Base-by-base conservation (phyloP, 2,329 filamentous ascomycete genomes). In the Magnaporthiopsis rhizophila region DNA sequence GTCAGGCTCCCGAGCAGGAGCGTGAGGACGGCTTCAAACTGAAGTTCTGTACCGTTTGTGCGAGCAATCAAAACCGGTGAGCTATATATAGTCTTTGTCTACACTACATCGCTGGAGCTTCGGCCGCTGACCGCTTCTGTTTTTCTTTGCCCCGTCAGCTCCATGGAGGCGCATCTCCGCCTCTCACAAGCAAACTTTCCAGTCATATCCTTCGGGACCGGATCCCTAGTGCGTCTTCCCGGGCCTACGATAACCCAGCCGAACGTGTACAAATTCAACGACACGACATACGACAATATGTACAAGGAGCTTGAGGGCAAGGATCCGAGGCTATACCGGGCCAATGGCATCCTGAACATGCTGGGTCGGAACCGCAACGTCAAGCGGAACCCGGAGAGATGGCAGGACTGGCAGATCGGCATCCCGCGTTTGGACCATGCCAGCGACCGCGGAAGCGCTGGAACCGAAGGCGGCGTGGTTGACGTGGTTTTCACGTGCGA, bases 111-210 rank as follows among this genome's bases (percentile, higher is more conserved):
- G 38, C 38, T 24, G 45, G 18, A 53, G 45, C 21, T 53, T 53
- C 45, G 21, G 45, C 21, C 45, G n/a, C 45, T 53, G 21, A 53
- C 21, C 18, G n/a, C 7, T n/a, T 11, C 45, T 11, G 45, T 53
- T 53, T 53, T 21, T 64, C 53, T 28, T 11, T 45, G 12, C 36
- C 15, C 12, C 8, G 2, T 13, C 64, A 91, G 89, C 76, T 92
- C 91, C n/a, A 98, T 99, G 95, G 95, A 98, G 83, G 94, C 94
- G n/a, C 95, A 99, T 76, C 86, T 97, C 34, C 91, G 91, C 67
- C 88, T 99, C 45, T 91, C 95, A 5, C 85, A 90, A 66, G 91
- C 92, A 61, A 80, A 88, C 61, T 98, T 95, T 72, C 95, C 95
- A n/a, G 94, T 97, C 69, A 96, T 98, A 70, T 98, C 94, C 24